A percentile compares a stretch with the other conserved stretches of the same genome.
These are phyloP conservation scores for Annona cherimola DNA, from an alignment of 164 flowering plant species.

Conservation along the genomic window DNA sequence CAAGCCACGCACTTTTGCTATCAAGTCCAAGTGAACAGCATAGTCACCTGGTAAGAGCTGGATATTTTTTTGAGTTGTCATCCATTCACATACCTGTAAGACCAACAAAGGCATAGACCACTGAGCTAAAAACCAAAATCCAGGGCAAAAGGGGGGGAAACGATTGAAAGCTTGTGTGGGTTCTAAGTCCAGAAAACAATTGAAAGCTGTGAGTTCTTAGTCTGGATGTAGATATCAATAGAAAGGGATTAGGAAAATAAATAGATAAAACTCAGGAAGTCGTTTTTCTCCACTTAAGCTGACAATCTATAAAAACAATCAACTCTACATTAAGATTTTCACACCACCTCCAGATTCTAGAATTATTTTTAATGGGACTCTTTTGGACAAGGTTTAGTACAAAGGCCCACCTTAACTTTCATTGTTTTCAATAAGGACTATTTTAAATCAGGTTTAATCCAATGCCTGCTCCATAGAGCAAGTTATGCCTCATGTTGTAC, in stretches of 20 bases:
- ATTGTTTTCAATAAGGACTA: no score
- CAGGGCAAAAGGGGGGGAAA: neutral
- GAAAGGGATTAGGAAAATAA: neutral
- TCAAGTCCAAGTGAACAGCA: slow-evolving; percentile 91
- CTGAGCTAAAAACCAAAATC: neutral
- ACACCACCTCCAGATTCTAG: neutral
- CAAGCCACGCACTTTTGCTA: slow-evolving; percentile 75
- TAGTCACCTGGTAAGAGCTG: slow-evolving; percentile 76
- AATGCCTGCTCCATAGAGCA: no score
- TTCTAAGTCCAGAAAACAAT: neutral
- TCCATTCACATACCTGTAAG: slow-evolving; percentile 91
- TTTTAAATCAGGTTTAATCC: no score
- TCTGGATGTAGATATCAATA: neutral
- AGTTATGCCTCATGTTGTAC: no score
- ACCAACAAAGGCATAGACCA: neutral
- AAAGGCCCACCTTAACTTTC: no score
- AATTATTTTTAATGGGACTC: neutral
- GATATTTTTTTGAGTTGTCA: slow-evolving; percentile 60
- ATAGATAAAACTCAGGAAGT: neutral
- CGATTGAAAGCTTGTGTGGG: neutral
- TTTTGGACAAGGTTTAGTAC: no score
- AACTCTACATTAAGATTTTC: no score
- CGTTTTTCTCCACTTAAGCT: neutral
- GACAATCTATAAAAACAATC: no score
- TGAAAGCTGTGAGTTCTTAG: neutral